A percentile compares a stretch with the other conserved stretches of the same genome.
Evolutionary conservation across 2,329 filamentous ascomycete genomes (phyloP).

Genomic region (Sclerotinia borealis): DNA sequence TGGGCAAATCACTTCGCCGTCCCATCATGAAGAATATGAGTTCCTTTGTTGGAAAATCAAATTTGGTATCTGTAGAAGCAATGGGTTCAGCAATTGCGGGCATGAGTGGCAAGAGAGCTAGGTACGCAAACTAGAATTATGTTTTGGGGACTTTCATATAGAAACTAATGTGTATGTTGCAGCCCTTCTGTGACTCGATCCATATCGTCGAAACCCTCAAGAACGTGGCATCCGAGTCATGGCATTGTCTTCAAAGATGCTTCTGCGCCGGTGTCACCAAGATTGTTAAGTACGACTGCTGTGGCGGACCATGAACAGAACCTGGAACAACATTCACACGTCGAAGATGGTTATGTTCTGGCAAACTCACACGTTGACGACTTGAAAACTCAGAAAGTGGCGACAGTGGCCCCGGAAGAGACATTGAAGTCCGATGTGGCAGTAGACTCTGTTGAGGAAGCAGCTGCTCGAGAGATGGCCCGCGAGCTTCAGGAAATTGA

Average conservation of each 20-base stretch:
- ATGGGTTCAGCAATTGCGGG: conserved; percentile 20
- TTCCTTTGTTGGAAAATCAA: conserved; percentile 18
- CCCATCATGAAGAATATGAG: conserved; percentile 21
- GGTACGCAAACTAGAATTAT: conserved; percentile 16
- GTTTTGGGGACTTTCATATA: neutral
- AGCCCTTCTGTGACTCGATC: conserved; percentile 9
- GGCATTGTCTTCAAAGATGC: conserved; percentile 35
- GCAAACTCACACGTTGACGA: conserved; percentile 9
- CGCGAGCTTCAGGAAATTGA: conserved; percentile 17
- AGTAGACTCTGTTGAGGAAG: neutral
- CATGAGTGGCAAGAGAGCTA: conserved; percentile 13
- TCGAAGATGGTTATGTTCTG: conserved; percentile 22
- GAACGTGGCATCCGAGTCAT: conserved; percentile 35
- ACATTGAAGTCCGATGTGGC: neutral
- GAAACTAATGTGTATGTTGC: neutral
- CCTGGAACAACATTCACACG: conserved; percentile 17
- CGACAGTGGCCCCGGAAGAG: neutral
- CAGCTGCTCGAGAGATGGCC: neutral
- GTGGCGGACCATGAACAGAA: conserved; percentile 16
- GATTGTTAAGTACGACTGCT: conserved; percentile 21
- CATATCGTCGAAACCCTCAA: conserved; percentile 13
- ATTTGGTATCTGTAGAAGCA: conserved; percentile 14
- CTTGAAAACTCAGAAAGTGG: neutral
- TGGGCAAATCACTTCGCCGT: conserved; percentile 26
- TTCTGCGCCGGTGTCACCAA: conserved; percentile 11